A percentile compares a stretch with the other conserved stretches of the same genome.
Evolutionary conservation across 441 rosid species (phyloP).

Genomic region (Pelargonium australe): DNA sequence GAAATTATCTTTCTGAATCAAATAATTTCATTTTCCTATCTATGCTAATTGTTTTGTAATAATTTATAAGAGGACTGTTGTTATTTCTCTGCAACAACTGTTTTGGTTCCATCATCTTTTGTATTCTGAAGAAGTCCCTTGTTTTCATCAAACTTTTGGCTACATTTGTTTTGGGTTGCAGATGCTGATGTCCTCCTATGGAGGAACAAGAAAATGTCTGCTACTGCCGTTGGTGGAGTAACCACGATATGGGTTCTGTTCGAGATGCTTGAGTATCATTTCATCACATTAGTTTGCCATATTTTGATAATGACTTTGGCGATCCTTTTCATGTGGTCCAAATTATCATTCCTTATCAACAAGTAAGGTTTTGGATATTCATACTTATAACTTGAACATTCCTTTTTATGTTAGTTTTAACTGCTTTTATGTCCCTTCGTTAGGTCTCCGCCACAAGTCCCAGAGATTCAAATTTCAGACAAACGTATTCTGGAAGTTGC

Average conservation of each 20-base stretch:
- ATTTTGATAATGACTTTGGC: constrained; percentile 37
- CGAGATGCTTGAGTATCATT: constrained; percentile 51
- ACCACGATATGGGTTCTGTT: constrained; percentile 54
- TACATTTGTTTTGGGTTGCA: constrained; percentile 14
- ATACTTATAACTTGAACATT: background rate
- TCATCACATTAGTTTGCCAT: constrained; percentile 49
- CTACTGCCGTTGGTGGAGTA: constrained; percentile 39
- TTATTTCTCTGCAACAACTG: too few species aligned
- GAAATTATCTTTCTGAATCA: too few species aligned
- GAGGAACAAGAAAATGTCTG: constrained; percentile 61
- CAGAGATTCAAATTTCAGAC: constrained; percentile 26
- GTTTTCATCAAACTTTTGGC: background rate
- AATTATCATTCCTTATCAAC: constrained; percentile 41
- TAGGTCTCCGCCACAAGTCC: constrained; percentile 29
- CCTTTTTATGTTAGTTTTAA: background rate
- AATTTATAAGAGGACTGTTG: too few species aligned
- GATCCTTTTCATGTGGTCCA: constrained; percentile 49
- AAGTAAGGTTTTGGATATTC: constrained; percentile 30
- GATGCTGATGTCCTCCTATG: constrained; percentile 64
- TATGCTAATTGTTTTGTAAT: too few species aligned
- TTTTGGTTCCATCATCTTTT: too few species aligned
- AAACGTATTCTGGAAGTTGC: constrained; percentile 24
- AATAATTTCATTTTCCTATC: too few species aligned
- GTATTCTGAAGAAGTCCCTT: too few species aligned
- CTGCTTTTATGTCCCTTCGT: background rate